These are phyloP conservation scores for Linnemannia zychae DNA, from an alignment of 192 early-diverging fungal species.

Conservation along the genomic window DNA sequence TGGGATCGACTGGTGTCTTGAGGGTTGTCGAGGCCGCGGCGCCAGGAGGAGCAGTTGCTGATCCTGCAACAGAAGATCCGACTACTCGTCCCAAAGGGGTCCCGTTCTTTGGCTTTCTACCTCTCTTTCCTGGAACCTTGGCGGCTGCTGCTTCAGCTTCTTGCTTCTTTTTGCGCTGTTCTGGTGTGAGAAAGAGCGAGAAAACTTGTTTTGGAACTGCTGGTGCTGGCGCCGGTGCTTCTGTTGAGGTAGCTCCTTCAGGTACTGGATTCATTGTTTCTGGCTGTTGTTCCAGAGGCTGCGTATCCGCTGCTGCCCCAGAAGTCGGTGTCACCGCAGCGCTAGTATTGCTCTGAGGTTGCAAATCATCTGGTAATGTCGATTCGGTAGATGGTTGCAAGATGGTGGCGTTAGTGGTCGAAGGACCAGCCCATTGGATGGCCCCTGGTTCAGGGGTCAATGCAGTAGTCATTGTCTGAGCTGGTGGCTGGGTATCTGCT, in stretches of 20 bases:
- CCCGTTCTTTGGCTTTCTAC: constrained; percentile 39
- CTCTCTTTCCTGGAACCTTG: constrained; percentile 16
- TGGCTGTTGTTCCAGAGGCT: neutral
- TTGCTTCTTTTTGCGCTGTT: constrained; percentile 40
- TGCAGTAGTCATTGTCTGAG: neutral
- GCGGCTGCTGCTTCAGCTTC: constrained; percentile 16
- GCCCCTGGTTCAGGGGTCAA: neutral
- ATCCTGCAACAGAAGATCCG: neutral
- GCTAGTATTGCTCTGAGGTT: neutral
- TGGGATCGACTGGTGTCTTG: neutral
- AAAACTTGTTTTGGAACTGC: constrained; percentile 37
- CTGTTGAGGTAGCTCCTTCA: neutral
- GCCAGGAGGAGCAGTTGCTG: neutral
- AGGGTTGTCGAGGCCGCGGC: neutral
- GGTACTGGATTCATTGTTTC: neutral
- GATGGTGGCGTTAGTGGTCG: constrained; percentile 22
- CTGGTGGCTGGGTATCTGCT: neutral
- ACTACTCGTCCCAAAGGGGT: neutral
- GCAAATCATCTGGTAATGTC: neutral
- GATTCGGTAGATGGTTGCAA: neutral
- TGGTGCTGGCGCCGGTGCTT: neutral
- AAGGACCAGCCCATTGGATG: neutral
- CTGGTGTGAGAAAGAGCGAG: constrained; percentile 47
- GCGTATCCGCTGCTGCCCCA: neutral
- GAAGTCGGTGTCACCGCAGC: neutral